Conservation (phyloP, 345 rosid genomes). For the Boechera divaricarpa region DNA sequence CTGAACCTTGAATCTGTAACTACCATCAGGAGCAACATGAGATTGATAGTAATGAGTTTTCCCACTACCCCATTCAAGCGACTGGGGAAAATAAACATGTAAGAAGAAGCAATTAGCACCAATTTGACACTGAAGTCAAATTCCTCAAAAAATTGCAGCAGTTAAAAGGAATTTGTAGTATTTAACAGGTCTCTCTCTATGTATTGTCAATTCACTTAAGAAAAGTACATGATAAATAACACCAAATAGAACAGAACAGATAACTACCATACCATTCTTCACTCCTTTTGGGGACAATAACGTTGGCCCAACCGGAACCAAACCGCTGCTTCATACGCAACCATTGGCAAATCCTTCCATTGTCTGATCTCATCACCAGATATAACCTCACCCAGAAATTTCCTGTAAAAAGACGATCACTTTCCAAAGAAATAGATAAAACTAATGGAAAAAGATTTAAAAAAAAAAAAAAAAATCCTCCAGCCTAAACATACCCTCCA, state of each 20-base stretch:
- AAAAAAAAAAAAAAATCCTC: neutral
- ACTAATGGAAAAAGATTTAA: too few species aligned
- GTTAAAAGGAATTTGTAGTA: neutral
- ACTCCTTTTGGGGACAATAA: neutral
- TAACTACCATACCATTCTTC: slow-evolving; percentile 8
- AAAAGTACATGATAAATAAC: neutral
- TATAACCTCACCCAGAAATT: slow-evolving; percentile 45
- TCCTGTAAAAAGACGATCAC: slow-evolving; percentile 38
- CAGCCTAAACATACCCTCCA: slow-evolving; percentile 54
- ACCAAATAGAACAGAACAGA: too few species aligned
- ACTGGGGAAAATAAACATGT: slow-evolving; percentile 44
- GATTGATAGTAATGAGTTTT: slow-evolving; percentile 59
- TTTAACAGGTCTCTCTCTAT: neutral
- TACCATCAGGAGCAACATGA: slow-evolving; percentile 54
- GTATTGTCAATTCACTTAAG: neutral
- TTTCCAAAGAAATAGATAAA: neutral
- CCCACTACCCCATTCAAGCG: slow-evolving; percentile 55
- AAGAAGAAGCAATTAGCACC: neutral
- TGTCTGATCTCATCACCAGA: slow-evolving; percentile 48
- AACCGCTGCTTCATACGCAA: slow-evolving; percentile 50
- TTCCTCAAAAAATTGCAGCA: too few species aligned
- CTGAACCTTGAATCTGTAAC: slow-evolving; percentile 61
- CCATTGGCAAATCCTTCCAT: slow-evolving; percentile 52
- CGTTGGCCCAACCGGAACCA: slow-evolving; percentile 42
- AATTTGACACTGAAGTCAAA: too few species aligned